A percentile compares a stretch with the other conserved stretches of the same genome.
Conservation (phyloP, 441 rosid genomes). For the Populus hybrid region DNA sequence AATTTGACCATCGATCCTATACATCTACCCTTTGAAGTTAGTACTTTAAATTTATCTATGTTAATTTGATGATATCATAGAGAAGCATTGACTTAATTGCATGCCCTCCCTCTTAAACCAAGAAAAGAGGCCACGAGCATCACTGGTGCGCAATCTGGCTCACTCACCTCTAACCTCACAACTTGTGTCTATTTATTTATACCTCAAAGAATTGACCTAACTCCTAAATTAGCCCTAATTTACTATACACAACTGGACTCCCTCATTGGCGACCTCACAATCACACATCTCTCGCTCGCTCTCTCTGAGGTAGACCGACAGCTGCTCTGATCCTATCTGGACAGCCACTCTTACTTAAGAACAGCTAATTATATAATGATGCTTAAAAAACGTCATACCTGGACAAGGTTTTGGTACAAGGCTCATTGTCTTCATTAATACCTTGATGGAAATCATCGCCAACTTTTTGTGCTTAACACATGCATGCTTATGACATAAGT, state of each 20-base stretch:
- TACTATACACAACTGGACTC: neutral
- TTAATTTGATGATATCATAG: no score
- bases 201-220: conserved; percentile 2
- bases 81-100: no score
- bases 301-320: conserved; percentile 9
- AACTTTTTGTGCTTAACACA: neutral
- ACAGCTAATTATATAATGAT: conserved; percentile 21
- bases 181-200: neutral
- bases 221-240: conserved; percentile 12
- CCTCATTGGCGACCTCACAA: conserved; percentile 5
- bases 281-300: conserved; percentile 2
- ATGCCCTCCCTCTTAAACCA: no score
- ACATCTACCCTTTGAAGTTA: neutral
- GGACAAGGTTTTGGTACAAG: conserved; percentile 3
- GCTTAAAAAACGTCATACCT: conserved; percentile 17
- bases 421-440: conserved; percentile 7
- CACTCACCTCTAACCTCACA: neutral
- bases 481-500: neutral
- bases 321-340: no score
- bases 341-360: conserved; percentile 25
- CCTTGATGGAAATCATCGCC: conserved; percentile 19
- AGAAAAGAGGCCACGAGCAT: neutral
- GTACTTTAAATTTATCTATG: no score
- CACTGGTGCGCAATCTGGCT: no score
- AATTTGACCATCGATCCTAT: no score